phyloP scores from a whole-genome alignment of 2,329 filamentous ascomycete genomes.

The Cadophora sp. region DNA sequence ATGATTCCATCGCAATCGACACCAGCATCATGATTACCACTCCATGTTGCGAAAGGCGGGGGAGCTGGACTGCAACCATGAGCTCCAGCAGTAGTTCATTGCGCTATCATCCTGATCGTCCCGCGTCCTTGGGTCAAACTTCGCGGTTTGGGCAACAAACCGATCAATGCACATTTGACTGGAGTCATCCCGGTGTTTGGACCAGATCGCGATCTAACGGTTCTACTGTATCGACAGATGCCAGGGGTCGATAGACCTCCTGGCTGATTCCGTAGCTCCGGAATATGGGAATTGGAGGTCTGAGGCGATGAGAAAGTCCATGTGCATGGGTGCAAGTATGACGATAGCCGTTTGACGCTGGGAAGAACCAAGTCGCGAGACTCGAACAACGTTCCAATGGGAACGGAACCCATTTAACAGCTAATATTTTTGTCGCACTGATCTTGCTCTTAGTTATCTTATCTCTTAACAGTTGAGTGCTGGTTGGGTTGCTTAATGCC shows the following conservation, averaged over 20 bases:
- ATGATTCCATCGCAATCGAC: background rate
- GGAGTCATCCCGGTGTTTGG: background rate
- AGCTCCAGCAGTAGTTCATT: background rate
- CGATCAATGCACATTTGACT: slow-evolving; percentile 8
- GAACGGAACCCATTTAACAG: background rate
- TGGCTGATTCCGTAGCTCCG: background rate
- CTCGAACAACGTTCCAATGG: background rate
- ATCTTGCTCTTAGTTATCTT: background rate
- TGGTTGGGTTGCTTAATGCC: background rate
- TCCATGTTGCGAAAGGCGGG: background rate
- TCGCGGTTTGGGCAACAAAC: background rate
- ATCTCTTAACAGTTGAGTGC: background rate
- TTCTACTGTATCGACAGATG: background rate
- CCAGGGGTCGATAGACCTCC: background rate
- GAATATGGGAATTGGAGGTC: background rate
- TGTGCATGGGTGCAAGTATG: background rate
- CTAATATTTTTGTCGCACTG: background rate
- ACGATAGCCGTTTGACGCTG: background rate
- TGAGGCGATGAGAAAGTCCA: background rate
- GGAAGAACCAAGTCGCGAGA: background rate
- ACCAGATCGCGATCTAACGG: background rate
- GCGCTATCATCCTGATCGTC: background rate
- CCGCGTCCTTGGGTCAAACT: too few species aligned
- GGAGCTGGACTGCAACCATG: background rate
- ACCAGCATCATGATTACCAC: background rate